Evolutionary conservation across 192 early-diverging fungal species (phyloP).

Genomic region (Podila minutissima): DNA sequence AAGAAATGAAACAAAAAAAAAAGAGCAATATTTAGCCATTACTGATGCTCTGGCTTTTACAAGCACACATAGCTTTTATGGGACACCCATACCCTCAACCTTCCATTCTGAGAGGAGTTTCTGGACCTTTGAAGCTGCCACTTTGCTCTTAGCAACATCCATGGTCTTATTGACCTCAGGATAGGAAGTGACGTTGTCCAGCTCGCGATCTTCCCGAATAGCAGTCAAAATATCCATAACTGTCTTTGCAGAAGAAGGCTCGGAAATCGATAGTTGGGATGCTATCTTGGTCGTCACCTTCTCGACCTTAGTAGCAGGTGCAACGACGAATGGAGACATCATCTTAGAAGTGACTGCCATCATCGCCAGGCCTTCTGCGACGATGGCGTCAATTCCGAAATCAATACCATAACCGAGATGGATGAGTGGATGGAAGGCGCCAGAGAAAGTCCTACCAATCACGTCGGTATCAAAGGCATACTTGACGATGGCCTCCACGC

Average conservation of each 20-base stretch:
- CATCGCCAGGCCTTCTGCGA: constrained; percentile 63
- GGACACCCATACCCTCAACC: constrained; percentile 15
- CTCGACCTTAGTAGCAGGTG: constrained; percentile 3
- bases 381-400: constrained; percentile 62
- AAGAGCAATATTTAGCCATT: background rate
- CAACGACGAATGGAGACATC: constrained; percentile 23
- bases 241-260: constrained; percentile 12
- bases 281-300: constrained; percentile 14
- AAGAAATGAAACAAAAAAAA: background rate
- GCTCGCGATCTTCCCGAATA: constrained; percentile 47
- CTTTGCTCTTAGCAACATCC: constrained; percentile 9
- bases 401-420: constrained; percentile 72
- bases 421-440: constrained; percentile 68
- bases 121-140: constrained; percentile 21
- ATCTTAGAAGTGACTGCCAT: constrained; percentile 47
- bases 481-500: constrained; percentile 41
- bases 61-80: background rate
- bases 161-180: constrained; percentile 2
- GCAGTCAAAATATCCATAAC: constrained; percentile 46
- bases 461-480: constrained; percentile 59
- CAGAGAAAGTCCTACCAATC: constrained; percentile 57
- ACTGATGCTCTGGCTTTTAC: too few species aligned
- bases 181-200: constrained; percentile 18
- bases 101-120: constrained; percentile 54
- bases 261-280: constrained; percentile 14